phyloP scores from a whole-genome alignment of 441 rosid species.

The Codiaeum variegatum region DNA sequence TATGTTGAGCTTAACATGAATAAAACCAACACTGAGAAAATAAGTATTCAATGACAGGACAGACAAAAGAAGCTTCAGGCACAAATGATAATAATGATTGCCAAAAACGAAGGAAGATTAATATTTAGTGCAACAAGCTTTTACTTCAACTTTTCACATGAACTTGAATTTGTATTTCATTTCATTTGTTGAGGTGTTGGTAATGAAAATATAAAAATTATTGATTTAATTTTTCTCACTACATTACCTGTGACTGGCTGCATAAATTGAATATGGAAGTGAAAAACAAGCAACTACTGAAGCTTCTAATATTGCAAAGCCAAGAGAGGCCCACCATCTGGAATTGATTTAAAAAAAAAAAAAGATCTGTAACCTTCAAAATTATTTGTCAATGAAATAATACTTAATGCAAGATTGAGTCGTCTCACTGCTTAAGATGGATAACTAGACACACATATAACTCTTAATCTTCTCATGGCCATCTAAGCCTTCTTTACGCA shows the following conservation, averaged over 20 bases:
- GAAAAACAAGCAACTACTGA: conserved; percentile 72
- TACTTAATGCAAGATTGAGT: conserved; percentile 19
- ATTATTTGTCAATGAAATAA: conserved; percentile 4
- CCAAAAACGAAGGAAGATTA: neutral
- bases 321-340: conserved; percentile 96
- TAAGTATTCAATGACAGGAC: neutral
- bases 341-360: conserved; percentile 23
- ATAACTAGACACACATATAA: conserved; percentile 89
- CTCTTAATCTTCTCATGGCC: conserved; percentile 96
- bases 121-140: neutral
- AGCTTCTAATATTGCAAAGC: conserved; percentile 82
- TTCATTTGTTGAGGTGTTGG: neutral
- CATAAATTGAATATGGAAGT: conserved; percentile 79
- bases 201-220: neutral
- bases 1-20: neutral
- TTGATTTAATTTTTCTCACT: conserved; percentile 13
- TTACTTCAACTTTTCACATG: neutral
- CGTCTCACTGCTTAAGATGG: conserved; percentile 66
- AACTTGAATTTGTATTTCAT: neutral
- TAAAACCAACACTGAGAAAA: neutral
- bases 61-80: neutral
- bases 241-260: conserved; percentile 66
- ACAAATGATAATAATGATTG: neutral
- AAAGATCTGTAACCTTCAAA: conserved; percentile 15
- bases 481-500: conserved; percentile 95